Conservation (phyloP, 768 basidiomycete species). For the Xanthoconium stramineum region DNA sequence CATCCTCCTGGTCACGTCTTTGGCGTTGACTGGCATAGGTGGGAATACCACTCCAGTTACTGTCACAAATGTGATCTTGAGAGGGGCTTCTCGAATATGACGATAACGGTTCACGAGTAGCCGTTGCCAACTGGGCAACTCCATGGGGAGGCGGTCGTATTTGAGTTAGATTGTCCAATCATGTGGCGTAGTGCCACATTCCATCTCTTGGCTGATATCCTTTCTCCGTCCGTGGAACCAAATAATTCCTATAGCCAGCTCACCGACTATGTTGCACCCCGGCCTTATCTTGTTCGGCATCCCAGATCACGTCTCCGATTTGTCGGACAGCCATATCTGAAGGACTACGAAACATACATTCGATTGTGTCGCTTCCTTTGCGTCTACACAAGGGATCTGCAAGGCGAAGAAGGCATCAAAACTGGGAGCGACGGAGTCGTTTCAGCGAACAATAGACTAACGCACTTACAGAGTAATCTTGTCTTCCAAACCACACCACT, state of each 20-base stretch:
- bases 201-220: slow-evolving; percentile 36
- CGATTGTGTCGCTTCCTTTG: too few species aligned
- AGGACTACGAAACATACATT: slow-evolving; percentile 26
- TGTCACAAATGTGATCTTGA: slow-evolving; percentile 33
- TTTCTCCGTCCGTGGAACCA: slow-evolving; percentile 10
- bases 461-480: background rate
- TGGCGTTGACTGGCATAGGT: background rate
- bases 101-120: slow-evolving; percentile 43
- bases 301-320: slow-evolving; percentile 24
- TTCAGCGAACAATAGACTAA: slow-evolving; percentile 10
- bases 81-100: slow-evolving; percentile 17
- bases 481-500: slow-evolving; percentile 39
- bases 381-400: slow-evolving; percentile 18
- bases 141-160: background rate
- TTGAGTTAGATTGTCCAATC: background rate
- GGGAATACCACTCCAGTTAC: background rate
- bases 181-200: slow-evolving; percentile 45
- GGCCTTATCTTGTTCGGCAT: slow-evolving; percentile 12
- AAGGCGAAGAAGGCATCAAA: slow-evolving; percentile 2
- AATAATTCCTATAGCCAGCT: slow-evolving; percentile 13
- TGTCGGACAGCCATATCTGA: slow-evolving; percentile 32
- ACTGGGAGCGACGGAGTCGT: slow-evolving; percentile 23
- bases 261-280: slow-evolving; percentile 8
- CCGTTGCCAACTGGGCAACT: background rate
- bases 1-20: slow-evolving; percentile 15